These are phyloP conservation scores for Xylaria multiplex DNA, from an alignment of 2,329 filamentous ascomycete species.

Conservation along the genomic window DNA sequence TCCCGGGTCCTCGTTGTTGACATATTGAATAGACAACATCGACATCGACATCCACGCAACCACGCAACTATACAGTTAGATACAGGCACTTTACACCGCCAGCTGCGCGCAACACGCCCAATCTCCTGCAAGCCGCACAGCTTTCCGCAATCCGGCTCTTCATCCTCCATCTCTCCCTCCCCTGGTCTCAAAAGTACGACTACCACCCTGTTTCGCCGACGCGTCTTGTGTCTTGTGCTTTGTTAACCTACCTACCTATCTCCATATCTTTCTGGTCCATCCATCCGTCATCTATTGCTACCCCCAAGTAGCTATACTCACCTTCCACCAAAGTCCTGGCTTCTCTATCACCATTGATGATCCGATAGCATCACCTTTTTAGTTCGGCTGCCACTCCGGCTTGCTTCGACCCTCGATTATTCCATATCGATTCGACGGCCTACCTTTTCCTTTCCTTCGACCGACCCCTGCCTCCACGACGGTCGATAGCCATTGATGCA, in stretches of 20 bases:
- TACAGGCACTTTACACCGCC: not conserved
- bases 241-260: too few species aligned
- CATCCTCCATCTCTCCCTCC: not conserved
- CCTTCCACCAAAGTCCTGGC: slow-evolving; percentile 9
- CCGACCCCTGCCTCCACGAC: not conserved
- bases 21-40: slow-evolving; percentile 13
- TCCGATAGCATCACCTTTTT: slow-evolving; percentile 43
- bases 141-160: not conserved
- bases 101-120: slow-evolving; percentile 29
- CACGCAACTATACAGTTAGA: slow-evolving; percentile 7
- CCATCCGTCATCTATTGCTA: not conserved
- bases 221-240: slow-evolving; percentile 20
- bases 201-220: slow-evolving; percentile 6
- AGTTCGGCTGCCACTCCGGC: slow-evolving; percentile 45
- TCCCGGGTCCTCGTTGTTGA: slow-evolving; percentile 22
- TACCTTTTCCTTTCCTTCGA: not conserved
- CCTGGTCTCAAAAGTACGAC: not conserved
- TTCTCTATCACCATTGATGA: slow-evolving; percentile 47
- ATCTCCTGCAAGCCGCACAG: slow-evolving; percentile 26
- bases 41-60: too few species aligned
- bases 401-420: slow-evolving; percentile 34
- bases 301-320: not conserved
- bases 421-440: slow-evolving; percentile 27
- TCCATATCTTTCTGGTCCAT: too few species aligned
- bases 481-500: slow-evolving; percentile 18